phyloP scores from a whole-genome alignment of 768 basidiomycete genomes.

The Lanmaoa rubissima region DNA sequence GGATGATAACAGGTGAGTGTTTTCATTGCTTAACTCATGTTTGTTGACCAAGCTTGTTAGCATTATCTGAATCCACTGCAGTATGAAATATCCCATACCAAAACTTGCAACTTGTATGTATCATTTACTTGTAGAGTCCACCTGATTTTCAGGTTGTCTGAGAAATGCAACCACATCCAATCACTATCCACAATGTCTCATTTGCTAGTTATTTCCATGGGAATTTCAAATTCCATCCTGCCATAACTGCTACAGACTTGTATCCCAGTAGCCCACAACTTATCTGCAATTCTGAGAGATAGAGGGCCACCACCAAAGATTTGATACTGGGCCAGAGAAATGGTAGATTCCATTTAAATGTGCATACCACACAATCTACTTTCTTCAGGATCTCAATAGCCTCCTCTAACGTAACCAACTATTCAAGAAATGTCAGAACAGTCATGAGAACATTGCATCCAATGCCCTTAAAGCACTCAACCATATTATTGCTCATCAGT shows the following conservation, averaged over 20 bases:
- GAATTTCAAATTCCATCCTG: constrained; percentile 29
- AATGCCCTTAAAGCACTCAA: constrained; percentile 33
- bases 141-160: constrained; percentile 19
- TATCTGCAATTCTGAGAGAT: constrained; percentile 35
- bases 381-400: constrained; percentile 26
- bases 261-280: constrained; percentile 33
- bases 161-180: constrained; percentile 39
- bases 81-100: constrained; percentile 25
- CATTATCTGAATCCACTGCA: background rate
- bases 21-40: too few species aligned
- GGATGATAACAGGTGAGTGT: too few species aligned
- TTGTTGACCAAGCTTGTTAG: background rate
- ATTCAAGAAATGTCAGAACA: constrained; percentile 40
- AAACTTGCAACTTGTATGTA: constrained; percentile 37
- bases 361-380: constrained; percentile 32
- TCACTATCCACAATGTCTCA: constrained; percentile 17
- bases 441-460: constrained; percentile 33
- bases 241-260: constrained; percentile 36
- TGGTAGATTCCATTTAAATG: background rate
- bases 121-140: constrained; percentile 34
- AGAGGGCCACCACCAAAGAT: constrained; percentile 40
- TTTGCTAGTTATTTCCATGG: background rate
- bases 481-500: constrained; percentile 39
- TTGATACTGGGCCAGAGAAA: constrained; percentile 18
- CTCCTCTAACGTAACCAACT: constrained; percentile 31